Evolutionary conservation across 1,284 basidiomycete species (phyloP).

Genomic region (Ceratobasidium theobromae): DNA sequence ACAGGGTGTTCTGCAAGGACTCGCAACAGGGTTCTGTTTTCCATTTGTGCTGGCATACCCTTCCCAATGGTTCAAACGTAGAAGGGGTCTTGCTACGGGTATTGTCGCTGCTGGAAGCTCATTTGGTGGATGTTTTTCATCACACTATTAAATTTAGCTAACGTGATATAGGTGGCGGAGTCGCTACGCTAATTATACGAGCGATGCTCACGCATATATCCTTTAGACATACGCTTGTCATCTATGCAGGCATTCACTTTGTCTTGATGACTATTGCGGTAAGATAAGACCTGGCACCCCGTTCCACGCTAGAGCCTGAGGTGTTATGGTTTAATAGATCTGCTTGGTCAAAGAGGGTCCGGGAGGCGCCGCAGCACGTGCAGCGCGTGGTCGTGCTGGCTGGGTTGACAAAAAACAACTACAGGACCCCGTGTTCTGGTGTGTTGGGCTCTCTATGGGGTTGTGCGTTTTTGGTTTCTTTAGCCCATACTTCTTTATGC

Average conservation of each 20-base stretch:
- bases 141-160: not conserved
- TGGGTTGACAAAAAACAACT: conserved; percentile 35
- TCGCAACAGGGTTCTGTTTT: conserved; percentile 36
- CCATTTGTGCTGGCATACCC: conserved; percentile 37
- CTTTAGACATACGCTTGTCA: conserved; percentile 36
- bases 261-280: conserved; percentile 34
- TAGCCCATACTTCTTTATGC: not conserved
- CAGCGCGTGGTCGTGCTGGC: conserved; percentile 9
- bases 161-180: no score
- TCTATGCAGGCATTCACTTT: conserved; percentile 36
- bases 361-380: conserved; percentile 1
- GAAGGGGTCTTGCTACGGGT: conserved; percentile 39
- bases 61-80: conserved; percentile 39
- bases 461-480: conserved; percentile 33
- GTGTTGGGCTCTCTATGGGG: conserved; percentile 28
- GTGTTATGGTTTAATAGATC: conserved; percentile 32
- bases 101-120: conserved; percentile 38
- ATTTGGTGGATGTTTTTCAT: conserved; percentile 30
- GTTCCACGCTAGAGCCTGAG: not conserved
- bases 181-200: no score
- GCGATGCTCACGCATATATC: conserved; percentile 18
- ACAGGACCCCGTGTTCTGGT: conserved; percentile 36
- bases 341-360: conserved; percentile 28
- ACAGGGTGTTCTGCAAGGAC: conserved; percentile 34
- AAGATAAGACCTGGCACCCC: no score